Percentiles rank a stretch among this genome's conserved stretches.
Conservation (phyloP, 1,284 basidiomycete species). For the Ustilago trichophora region DNA sequence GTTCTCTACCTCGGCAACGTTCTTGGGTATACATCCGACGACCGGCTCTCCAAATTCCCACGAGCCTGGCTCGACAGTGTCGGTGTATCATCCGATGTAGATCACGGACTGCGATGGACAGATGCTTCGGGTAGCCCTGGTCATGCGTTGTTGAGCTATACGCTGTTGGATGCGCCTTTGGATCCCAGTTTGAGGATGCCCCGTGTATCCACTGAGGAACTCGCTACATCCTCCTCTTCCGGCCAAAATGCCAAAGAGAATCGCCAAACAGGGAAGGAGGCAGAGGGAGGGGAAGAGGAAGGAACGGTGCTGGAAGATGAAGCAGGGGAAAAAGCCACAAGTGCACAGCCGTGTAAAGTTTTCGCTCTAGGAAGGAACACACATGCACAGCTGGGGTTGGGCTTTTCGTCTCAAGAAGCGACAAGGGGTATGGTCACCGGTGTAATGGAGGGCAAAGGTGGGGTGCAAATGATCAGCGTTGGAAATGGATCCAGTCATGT, state of each 20-base stretch:
- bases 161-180: neutral
- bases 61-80: conserved; percentile 25
- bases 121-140: neutral
- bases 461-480: conserved; percentile 2
- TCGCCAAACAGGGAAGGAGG: too few relatives aligned
- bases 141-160: conserved; percentile 20
- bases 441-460: conserved; percentile 2
- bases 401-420: conserved; percentile 37
- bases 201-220: too few relatives aligned
- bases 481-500: conserved; percentile 22
- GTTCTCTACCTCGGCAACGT: conserved; percentile 25
- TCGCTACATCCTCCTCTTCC: neutral
- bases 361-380: conserved; percentile 38
- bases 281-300: neutral
- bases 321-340: neutral
- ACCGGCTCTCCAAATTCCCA: conserved; percentile 13
- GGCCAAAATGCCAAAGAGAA: too few relatives aligned
- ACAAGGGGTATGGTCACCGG: conserved; percentile 39
- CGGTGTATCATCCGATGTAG: conserved; percentile 11
- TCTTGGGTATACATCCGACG: conserved; percentile 8
- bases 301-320: conserved; percentile 2
- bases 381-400: conserved; percentile 36
- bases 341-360: conserved; percentile 19
- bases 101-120: conserved; percentile 13
- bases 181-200: too few relatives aligned